A percentile compares a stretch with the other conserved stretches of the same genome.
These are phyloP conservation scores for Santalum album DNA, from an alignment of 164 flowering plant species.

Conservation along the genomic window DNA sequence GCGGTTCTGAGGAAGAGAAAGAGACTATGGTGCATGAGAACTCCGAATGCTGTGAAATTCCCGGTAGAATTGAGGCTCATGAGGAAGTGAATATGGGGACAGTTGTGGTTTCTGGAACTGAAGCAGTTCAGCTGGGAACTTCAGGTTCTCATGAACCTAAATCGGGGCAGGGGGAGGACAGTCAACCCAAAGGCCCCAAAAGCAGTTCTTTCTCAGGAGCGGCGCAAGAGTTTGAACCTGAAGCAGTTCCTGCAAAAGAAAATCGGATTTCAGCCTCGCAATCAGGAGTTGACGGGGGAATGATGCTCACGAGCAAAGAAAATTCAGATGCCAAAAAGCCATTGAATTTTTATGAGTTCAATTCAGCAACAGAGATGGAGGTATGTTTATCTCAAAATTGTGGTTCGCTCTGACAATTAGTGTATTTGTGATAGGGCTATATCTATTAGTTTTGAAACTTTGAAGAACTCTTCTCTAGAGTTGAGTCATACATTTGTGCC, in stretches of 20 bases:
- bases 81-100: constrained; percentile 8
- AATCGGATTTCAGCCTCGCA: constrained; percentile 10
- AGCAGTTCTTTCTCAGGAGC: background rate
- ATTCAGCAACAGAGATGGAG: constrained; percentile 69
- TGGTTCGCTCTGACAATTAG: too few species aligned
- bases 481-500: too few species aligned
- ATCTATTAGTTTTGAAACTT: too few species aligned
- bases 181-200: constrained; percentile 3
- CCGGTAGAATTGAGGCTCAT: constrained; percentile 9
- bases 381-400: constrained; percentile 31
- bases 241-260: constrained; percentile 8
- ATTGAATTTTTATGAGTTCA: constrained; percentile 44
- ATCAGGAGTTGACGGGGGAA: constrained; percentile 14
- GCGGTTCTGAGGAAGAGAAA: constrained; percentile 53
- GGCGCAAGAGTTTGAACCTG: constrained; percentile 1
- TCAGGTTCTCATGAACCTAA: constrained; percentile 4
- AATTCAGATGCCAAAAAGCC: constrained; percentile 28
- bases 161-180: constrained; percentile 1
- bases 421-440: too few species aligned
- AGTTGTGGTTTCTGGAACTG: constrained; percentile 7
- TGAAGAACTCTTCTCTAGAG: too few species aligned
- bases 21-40: constrained; percentile 6
- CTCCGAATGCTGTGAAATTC: constrained; percentile 12
- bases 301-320: background rate
- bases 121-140: constrained; percentile 8